Base-by-base conservation (phyloP, 768 basidiomycete species). In the Amanita inopinata region DNA sequence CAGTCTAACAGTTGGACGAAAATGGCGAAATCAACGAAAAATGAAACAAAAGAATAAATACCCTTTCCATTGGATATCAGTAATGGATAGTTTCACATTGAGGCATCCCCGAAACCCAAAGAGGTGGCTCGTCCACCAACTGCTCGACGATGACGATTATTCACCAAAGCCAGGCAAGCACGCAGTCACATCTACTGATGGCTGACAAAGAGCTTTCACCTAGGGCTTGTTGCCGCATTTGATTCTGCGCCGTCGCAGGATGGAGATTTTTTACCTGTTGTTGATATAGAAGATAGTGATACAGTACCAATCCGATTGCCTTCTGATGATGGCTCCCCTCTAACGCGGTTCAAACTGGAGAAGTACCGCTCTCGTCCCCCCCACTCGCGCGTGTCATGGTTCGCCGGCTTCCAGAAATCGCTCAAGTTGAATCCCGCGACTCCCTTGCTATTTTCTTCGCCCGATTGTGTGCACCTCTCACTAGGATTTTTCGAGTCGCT, bases 31-130 rank as follows among this genome's bases (percentile, higher is more conserved):
- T 11, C 15, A 24, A 41, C n/a, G 34, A 18, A 37, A 20, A 31
- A 31, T 2, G 25, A 28, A 41, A 22, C 24, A 43, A 19, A 4
- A 22, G 39, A 47, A 39, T 45, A 48, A 48, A 40, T 36, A 45
- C 25, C 34, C 24, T 30, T 27, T 27, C 19, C 7, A 19, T 44
- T 20, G 34, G 43, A 44, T 37, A 44, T 37, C 43, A 43, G 15
- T 37, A 33, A 24, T 33, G 40, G 31, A 44, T 44, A 44, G 35
- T 33, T 32, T 5, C 31, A 37, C 43, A 36, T 17, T 37, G 17
- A 27, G 43, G 41, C 22, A 37, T 32, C 2, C 34, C 34, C 18
- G 30, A 37, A 44, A 27, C 43, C 43, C 43, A 44, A 44, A 44
- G 28, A 37, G 17, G n/a, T n/a, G n/a, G n/a, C n/a, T n/a, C n/a